A percentile compares a stretch with the other conserved stretches of the same genome.
These are phyloP conservation scores for Sanghuangporus sanghuang DNA, from an alignment of 1,284 basidiomycete species.

Conservation along the genomic window DNA sequence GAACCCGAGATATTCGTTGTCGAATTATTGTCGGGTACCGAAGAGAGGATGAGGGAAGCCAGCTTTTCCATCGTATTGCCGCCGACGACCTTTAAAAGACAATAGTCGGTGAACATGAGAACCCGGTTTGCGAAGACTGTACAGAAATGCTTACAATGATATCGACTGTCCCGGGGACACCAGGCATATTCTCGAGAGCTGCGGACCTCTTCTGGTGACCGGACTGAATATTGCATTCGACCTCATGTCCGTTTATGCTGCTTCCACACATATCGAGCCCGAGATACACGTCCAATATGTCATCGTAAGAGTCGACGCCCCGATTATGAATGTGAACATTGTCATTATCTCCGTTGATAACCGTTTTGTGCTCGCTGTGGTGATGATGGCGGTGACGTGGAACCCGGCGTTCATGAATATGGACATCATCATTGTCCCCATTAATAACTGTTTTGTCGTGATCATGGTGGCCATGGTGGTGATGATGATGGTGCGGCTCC, in stretches of 20 bases:
- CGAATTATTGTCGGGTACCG: slow-evolving; percentile 13
- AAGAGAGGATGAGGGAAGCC: slow-evolving; percentile 44
- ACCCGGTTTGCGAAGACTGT: not conserved
- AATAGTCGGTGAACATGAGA: not conserved
- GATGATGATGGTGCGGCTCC: slow-evolving; percentile 20
- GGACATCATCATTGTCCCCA: slow-evolving; percentile 24
- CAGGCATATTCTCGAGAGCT: slow-evolving; percentile 18
- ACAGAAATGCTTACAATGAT: slow-evolving; percentile 37
- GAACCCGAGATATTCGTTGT: not conserved
- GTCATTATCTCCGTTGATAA: slow-evolving; percentile 24
- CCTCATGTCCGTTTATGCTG: not conserved
- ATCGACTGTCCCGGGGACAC: slow-evolving; percentile 40
- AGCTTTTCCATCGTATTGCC: slow-evolving; percentile 26
- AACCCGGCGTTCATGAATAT: slow-evolving; percentile 10
- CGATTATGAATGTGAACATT: slow-evolving; percentile 14
- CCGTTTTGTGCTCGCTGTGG: slow-evolving; percentile 13
- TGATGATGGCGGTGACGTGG: slow-evolving; percentile 16
- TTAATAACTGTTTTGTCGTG: slow-evolving; percentile 22
- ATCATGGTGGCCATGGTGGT: slow-evolving; percentile 21
- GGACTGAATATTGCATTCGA: not conserved
- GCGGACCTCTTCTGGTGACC: slow-evolving; percentile 21
- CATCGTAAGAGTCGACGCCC: not conserved
- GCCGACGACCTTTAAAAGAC: slow-evolving; percentile 3
- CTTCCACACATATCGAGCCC: not conserved
- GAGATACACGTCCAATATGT: not conserved